A percentile compares a stretch with the other conserved stretches of the same genome.
These are phyloP conservation scores for Aspergillus campestris DNA, from an alignment of 495 filamentous ascomycete genomes.

Conservation along the genomic window DNA sequence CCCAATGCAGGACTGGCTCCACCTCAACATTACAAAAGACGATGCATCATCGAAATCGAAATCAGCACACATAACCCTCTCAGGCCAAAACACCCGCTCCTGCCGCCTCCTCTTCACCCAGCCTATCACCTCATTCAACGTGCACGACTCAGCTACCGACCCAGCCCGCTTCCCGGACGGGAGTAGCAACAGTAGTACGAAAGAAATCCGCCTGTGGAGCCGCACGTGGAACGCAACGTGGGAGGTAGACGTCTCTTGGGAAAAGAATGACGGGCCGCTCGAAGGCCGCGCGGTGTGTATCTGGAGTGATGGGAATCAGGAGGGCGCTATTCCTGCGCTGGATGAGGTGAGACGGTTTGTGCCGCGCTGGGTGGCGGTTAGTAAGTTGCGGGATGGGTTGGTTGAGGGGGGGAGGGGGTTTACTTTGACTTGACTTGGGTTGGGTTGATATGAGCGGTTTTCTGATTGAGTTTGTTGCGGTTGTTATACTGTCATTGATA, in stretches of 20 bases:
- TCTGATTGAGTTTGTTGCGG: not conserved
- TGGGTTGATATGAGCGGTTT: constrained; percentile 1
- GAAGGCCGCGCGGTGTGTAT: constrained; percentile 68
- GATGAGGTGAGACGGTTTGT: constrained; percentile 70
- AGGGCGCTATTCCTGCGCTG: constrained; percentile 69
- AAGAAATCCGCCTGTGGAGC: constrained; percentile 61
- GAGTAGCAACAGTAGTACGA: constrained; percentile 42
- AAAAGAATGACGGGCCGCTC: too few relatives aligned
- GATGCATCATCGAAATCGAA: constrained; percentile 11
- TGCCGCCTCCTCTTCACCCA: constrained; percentile 59
- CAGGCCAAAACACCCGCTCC: constrained; percentile 57
- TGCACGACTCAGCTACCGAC: constrained; percentile 48
- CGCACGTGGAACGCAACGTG: constrained; percentile 66
- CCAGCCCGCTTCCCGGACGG: constrained; percentile 43
- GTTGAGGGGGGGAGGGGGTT: constrained; percentile 65
- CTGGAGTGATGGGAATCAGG: constrained; percentile 78
- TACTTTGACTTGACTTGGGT: constrained; percentile 22
- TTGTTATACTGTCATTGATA: not conserved
- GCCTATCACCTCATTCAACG: constrained; percentile 52
- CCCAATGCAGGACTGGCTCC: constrained; percentile 46
- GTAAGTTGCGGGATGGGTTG: constrained; percentile 69
- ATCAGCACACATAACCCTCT: constrained; percentile 48
- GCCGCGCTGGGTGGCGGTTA: constrained; percentile 69
- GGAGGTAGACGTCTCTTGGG: constrained; percentile 69
- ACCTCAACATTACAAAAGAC: constrained; percentile 47